Evolutionary conservation across 2,329 filamentous ascomycete genomes (phyloP).

Genomic region (Colletotrichum tropicale): DNA sequence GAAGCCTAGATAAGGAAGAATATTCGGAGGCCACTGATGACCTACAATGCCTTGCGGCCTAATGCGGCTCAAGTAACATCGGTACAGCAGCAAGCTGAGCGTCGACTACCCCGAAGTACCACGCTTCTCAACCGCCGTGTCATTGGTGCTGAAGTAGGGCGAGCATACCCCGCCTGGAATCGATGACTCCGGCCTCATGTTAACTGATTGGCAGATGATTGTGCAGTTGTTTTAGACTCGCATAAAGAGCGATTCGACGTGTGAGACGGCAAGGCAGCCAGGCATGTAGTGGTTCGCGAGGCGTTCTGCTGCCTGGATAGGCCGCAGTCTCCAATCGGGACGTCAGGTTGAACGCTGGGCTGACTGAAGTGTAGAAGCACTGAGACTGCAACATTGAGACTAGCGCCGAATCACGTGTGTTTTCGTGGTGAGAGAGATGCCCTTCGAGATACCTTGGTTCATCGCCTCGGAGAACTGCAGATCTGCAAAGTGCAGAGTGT

Average conservation of each 20-base stretch:
- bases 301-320: conserved; percentile 1
- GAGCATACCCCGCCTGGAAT: not conserved
- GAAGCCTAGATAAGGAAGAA: not conserved
- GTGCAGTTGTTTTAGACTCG: not conserved
- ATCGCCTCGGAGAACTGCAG: not conserved
- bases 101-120: not conserved
- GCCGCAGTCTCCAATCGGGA: not conserved
- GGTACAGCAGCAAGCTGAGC: not conserved
- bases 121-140: not conserved
- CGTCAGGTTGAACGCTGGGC: not conserved
- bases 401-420: not conserved
- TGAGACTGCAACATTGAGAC: not conserved
- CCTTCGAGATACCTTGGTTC: not conserved
- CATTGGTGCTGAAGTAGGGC: not conserved
- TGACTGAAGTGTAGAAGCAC: not conserved
- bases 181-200: not conserved
- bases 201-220: not conserved
- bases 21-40: not conserved
- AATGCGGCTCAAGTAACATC: not conserved
- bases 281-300: not conserved
- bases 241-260: not conserved
- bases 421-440: not conserved
- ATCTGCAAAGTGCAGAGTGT: not conserved
- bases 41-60: not conserved
- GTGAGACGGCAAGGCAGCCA: conserved; percentile 3